Evolutionary conservation across 2,329 filamentous ascomycete genomes (phyloP), one percentile per base, ranked within the genome.

Genomic region (Apiospora hydei): DNA sequence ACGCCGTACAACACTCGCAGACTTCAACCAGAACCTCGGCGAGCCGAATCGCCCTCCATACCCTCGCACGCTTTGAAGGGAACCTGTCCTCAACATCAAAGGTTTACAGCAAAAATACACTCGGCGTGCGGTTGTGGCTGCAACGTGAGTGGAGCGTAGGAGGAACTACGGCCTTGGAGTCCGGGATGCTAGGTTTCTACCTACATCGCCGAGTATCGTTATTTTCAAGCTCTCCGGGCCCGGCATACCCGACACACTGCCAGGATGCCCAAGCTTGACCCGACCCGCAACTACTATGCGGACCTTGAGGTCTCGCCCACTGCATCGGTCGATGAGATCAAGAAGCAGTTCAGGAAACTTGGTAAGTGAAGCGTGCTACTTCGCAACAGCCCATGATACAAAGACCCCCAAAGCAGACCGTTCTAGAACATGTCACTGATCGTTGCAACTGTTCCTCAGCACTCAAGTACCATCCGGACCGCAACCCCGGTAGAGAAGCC

Each of bases 381-480:
- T 16, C 4, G 18, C 53, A 18, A 2, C 43, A 21, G 16, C 21
- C 16, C 43, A 13, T 21, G 5, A 13, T 30, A 13, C n/a, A 44
- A 43, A 67, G 43, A 64, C 16, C 26, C 18, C 47, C 24, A 66
- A 21, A 24, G 49, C 24, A 24, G 6, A 44, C 2, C 21, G 53
- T 38, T 21, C 30, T 38, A 67, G 53, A 68, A 38, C 47, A n/a
- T 46, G 74, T 68, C 71, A 72, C 43, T 73, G 71, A 64, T 53
- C 49, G 61, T 73, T 66, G 79, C 82, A 75, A 84, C 75, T 67
- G 30, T 43, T 30, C 14, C 34, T 4, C 72, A 94, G 94, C 94
- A 67, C 86, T 97, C 67, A 93, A 93, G 81, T 97, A 93, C 78
- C 95, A 98, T 79, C 95, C 95, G 10, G 95, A 98, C 81, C 92